Percentiles rank a stretch among this genome's conserved stretches.
Conservation (phyloP, 129 eudicot species). For the Flaveria trinervia region DNA sequence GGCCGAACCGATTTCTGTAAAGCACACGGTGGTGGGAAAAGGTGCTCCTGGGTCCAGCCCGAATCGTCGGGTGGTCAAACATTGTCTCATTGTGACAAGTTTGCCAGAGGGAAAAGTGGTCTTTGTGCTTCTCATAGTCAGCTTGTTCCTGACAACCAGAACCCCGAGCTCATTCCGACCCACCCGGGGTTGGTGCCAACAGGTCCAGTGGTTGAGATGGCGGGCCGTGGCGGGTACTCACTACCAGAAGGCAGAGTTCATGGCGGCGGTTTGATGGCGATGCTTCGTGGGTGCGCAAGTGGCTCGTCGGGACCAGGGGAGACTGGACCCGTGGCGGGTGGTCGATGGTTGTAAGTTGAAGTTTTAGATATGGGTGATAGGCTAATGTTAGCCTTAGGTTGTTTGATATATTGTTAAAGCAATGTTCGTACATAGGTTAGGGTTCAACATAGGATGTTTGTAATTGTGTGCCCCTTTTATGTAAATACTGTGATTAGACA, state of each 20-base stretch:
- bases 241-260: constrained; percentile 92
- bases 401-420: constrained; percentile 15
- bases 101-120: constrained; percentile 74
- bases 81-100: constrained; percentile 51
- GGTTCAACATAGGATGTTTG: neutral
- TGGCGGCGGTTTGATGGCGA: constrained; percentile 85
- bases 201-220: constrained; percentile 21
- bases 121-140: constrained; percentile 60
- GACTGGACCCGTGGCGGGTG: constrained; percentile 20
- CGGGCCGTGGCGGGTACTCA: constrained; percentile 33
- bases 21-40: constrained; percentile 90
- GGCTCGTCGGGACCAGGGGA: constrained; percentile 28
- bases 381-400: neutral
- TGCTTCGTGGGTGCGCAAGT: constrained; percentile 50
- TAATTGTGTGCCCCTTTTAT: neutral
- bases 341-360: constrained; percentile 35
- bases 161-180: constrained; percentile 14
- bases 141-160: constrained; percentile 40
- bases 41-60: constrained; percentile 70
- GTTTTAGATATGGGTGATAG: too few relatives aligned
- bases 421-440: neutral
- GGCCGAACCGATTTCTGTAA: constrained; percentile 92
- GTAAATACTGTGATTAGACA: constrained; percentile 1
- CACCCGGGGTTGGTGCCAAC: neutral
- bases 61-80: constrained; percentile 32